Percentiles rank a stretch among this genome's conserved stretches.
These are phyloP conservation scores for Colletotrichum noveboracense DNA, from an alignment of 2,329 filamentous ascomycete genomes.

Conservation along the genomic window DNA sequence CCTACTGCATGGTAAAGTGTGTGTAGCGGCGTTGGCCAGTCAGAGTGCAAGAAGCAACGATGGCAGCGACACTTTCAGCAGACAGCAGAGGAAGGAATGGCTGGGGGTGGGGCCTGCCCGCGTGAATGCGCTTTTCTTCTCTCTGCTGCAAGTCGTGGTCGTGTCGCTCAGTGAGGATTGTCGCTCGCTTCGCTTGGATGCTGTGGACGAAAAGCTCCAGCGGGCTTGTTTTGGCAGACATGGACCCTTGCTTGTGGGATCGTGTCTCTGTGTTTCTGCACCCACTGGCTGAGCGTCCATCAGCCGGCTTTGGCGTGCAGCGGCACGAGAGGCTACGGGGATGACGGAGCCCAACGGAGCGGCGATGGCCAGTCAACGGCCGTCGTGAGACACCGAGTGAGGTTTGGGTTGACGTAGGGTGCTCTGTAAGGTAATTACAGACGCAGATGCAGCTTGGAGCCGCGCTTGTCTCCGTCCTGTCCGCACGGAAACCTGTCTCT, in stretches of 20 bases:
- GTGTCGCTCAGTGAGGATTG: neutral
- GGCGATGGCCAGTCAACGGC: slow-evolving; percentile 14
- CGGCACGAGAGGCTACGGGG: neutral
- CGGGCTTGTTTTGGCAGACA: slow-evolving; percentile 4
- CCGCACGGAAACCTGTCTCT: neutral
- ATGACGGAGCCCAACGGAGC: neutral
- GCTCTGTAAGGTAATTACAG: neutral
- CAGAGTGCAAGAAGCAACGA: slow-evolving; percentile 4
- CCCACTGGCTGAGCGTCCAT: slow-evolving; percentile 9
- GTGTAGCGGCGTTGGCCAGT: neutral
- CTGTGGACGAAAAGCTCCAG: neutral
- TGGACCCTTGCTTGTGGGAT: slow-evolving; percentile 15
- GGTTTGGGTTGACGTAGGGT: neutral
- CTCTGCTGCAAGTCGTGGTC: neutral
- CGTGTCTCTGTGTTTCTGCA: slow-evolving; percentile 11
- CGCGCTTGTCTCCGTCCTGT: neutral
- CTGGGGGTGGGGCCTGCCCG: neutral
- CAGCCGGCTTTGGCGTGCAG: neutral
- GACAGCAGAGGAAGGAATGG: neutral
- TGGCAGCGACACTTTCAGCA: neutral
- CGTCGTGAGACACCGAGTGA: slow-evolving; percentile 7
- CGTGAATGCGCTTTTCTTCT: neutral
- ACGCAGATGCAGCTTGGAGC: neutral
- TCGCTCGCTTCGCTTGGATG: neutral
- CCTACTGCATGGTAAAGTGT: neutral